Base-by-base conservation (phyloP, 2,329 filamentous ascomycete genomes). In the Sclerotiophoma versabilis region DNA sequence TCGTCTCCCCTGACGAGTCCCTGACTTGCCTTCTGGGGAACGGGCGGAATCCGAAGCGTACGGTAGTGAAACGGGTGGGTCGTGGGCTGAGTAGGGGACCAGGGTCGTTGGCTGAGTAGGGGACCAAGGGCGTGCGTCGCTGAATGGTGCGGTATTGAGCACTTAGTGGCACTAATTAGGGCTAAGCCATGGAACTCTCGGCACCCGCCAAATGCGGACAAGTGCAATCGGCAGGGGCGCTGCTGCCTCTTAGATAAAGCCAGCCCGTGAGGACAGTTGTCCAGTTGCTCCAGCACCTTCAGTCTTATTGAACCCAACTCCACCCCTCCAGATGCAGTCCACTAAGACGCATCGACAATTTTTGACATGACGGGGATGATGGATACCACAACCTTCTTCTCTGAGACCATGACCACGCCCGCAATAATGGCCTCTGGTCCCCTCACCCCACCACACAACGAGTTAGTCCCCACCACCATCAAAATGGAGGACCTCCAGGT, bases 401-500 rank as follows among this genome's bases (percentile, higher is more conserved):
- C 58, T 29, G 62, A 69, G 25, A 63, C 62, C 12, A 60, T 65
- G 59, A 68, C 50, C 45, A 69, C 59, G 26, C 58, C 60, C 44
- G 61, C 62, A 43, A 64, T 62, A 48, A 66, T 69, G 62, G 60
- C 63, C 41, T 57, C 66, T 20, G 53, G 54, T 25, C 61, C 62
- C 17, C 62, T 66, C 19, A 62, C 64, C 47, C 67, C 64, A 36
- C 62, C 64, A 19, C 45, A 62, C 43, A 59, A 62, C n/a, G 54
- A 69, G 42, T 52, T 62, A 20, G 60, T 57, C 33, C 63, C 68
- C 44, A 66, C 69, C 42, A 76, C 73, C 42, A 76, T 77, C 68
- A 77, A 77, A 62, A 73, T 77, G 70, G 74, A 77, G 62, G 74
- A 77, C 64, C 68, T 76, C 51, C 63, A 75, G 46, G 59, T 66